phyloP scores from a whole-genome alignment of 2,329 filamentous ascomycete species.

The Diplodia mutila region DNA sequence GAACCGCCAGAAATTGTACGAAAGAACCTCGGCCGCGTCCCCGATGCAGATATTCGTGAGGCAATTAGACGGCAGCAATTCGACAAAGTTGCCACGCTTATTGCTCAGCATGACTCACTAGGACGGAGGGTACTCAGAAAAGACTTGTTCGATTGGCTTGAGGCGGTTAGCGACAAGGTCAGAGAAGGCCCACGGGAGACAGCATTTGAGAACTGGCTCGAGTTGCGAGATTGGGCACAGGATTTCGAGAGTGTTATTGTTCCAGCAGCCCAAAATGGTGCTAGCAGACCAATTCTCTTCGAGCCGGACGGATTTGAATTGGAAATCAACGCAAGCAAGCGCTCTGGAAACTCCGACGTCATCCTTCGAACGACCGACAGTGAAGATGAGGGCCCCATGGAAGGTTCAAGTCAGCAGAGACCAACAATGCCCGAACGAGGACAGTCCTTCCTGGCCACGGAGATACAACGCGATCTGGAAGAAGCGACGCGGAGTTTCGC shows the following conservation, averaged over 20 bases:
- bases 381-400: neutral
- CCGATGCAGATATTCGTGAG: constrained; percentile 5
- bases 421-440: constrained; percentile 54
- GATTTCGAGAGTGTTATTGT: neutral
- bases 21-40: constrained; percentile 3
- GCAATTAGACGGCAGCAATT: neutral
- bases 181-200: neutral
- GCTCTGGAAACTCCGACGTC: neutral
- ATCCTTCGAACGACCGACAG: neutral
- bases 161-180: constrained; percentile 1
- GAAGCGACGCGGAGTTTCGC: constrained; percentile 36
- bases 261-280: neutral
- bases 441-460: constrained; percentile 50
- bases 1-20: constrained; percentile 1
- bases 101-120: constrained; percentile 10
- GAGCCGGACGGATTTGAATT: neutral
- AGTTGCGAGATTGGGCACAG: constrained; percentile 13
- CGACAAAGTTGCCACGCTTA: neutral
- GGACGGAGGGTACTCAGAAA: constrained; percentile 6
- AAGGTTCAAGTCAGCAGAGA: constrained; percentile 32
- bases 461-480: constrained; percentile 53
- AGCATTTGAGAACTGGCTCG: constrained; percentile 1
- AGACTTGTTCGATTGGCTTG: constrained; percentile 17
- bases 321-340: neutral
- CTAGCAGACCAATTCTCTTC: neutral